Conservation (phyloP, 73 alveolate genomes). For the Paramecium sexaurelia region DNA sequence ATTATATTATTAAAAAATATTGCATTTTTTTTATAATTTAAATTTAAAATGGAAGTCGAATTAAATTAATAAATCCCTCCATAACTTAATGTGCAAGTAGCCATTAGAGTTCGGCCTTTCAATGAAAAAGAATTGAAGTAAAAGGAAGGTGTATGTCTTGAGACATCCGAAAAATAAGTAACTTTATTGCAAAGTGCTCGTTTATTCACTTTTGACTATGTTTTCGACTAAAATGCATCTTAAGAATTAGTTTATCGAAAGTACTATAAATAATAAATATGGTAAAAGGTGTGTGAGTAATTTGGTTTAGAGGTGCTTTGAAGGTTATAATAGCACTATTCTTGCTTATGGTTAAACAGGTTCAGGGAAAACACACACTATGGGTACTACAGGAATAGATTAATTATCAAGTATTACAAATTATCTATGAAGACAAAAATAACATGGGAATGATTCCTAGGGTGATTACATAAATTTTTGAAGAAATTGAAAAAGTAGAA, state of each 20-base stretch:
- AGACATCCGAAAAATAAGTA: slow-evolving; percentile 63
- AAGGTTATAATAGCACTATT: slow-evolving; percentile 96
- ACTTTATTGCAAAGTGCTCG: slow-evolving; percentile 43
- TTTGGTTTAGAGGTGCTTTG: slow-evolving; percentile 86
- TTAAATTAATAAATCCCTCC: slow-evolving; percentile 69
- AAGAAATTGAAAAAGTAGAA: slow-evolving; percentile 81
- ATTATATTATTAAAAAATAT: neutral
- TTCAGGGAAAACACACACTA: slow-evolving; percentile 97
- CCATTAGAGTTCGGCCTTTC: slow-evolving; percentile 97
- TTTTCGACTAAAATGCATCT: slow-evolving; percentile 81
- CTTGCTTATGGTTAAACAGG: slow-evolving; percentile 99
- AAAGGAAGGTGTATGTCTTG: slow-evolving; percentile 67
- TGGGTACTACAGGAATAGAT: slow-evolving; percentile 93
- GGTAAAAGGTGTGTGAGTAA: slow-evolving; percentile 78
- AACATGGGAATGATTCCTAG: slow-evolving; percentile 96
- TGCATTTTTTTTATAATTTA: neutral
- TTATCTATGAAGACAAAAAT: slow-evolving; percentile 55
- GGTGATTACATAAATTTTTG: slow-evolving; percentile 85
- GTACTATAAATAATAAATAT: neutral
- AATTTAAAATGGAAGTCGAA: slow-evolving; percentile 62
- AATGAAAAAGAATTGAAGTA: slow-evolving; percentile 82
- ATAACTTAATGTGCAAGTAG: slow-evolving; percentile 75
- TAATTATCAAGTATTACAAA: neutral
- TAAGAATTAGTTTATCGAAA: slow-evolving; percentile 84
- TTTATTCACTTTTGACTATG: slow-evolving; percentile 90